These are phyloP conservation scores for Hsuehochloa calcarea DNA, from an alignment of 176 grass and related monocot genomes.

Conservation along the genomic window DNA sequence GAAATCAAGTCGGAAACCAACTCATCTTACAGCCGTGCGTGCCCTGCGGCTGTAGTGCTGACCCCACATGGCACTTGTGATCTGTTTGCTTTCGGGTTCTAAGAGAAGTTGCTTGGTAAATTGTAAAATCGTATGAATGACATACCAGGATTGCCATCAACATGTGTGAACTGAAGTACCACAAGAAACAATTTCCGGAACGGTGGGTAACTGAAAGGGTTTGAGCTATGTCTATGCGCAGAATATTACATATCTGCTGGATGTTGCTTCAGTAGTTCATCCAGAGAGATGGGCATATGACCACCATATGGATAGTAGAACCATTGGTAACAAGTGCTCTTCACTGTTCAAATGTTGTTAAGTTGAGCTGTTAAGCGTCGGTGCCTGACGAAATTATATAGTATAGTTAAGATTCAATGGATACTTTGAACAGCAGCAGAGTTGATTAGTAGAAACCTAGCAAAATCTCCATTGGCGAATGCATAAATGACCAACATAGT, in stretches of 20 bases:
- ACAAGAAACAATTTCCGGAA: neutral
- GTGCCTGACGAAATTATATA: neutral
- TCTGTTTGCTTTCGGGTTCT: neutral
- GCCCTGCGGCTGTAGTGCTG: too few relatives aligned
- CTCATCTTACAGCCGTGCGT: too few relatives aligned
- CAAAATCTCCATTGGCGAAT: neutral
- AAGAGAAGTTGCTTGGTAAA: neutral
- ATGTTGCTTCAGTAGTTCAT: neutral
- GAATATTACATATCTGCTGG: neutral
- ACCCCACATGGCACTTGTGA: neutral
- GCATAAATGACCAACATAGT: neutral
- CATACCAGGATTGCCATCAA: neutral
- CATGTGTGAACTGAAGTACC: neutral
- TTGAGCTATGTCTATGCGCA: neutral
- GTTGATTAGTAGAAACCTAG: neutral
- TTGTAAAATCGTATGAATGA: neutral
- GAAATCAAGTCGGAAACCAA: too few relatives aligned
- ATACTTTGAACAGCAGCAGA: neutral
- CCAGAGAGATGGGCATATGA: neutral
- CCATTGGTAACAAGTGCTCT: neutral
- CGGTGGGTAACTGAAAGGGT: neutral
- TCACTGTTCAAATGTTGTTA: neutral
- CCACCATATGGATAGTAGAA: neutral
- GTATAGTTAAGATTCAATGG: neutral
- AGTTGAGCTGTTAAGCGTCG: neutral